Evolutionary conservation across 2,329 filamentous ascomycete genomes (phyloP).

Genomic region (Sarocladium brachiariae): DNA sequence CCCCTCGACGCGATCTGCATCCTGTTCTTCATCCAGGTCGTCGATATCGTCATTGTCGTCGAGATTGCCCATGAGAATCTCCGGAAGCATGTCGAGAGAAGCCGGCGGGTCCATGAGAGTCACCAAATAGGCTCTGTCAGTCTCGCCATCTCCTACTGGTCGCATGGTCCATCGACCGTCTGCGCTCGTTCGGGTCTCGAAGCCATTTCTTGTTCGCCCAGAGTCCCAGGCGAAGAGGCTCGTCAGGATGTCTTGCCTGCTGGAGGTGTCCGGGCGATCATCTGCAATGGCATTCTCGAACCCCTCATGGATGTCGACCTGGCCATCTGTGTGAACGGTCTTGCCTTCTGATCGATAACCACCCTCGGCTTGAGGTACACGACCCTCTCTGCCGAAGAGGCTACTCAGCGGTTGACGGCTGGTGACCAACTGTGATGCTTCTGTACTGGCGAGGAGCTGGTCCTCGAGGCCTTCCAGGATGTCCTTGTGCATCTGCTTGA

Average conservation of each 20-base stretch:
- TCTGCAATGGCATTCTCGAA: slow-evolving; percentile 50
- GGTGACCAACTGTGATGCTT: slow-evolving; percentile 69
- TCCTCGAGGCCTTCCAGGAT: slow-evolving; percentile 73
- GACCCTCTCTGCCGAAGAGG: slow-evolving; percentile 65
- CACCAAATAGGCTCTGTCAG: slow-evolving; percentile 34
- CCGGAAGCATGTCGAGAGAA: slow-evolving; percentile 35
- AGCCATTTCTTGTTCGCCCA: slow-evolving; percentile 21
- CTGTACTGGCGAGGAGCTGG: slow-evolving; percentile 66
- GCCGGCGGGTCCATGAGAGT: slow-evolving; percentile 40
- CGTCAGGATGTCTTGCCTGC: slow-evolving; percentile 54
- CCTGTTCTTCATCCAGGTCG: slow-evolving; percentile 21
- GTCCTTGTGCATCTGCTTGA: slow-evolving; percentile 82
- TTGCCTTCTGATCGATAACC: slow-evolving; percentile 58
- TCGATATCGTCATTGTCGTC: slow-evolving; percentile 21
- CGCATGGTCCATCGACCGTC: slow-evolving; percentile 4
- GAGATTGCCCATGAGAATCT: slow-evolving; percentile 28
- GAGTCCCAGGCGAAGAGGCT: slow-evolving; percentile 38
- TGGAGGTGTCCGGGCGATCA: slow-evolving; percentile 52
- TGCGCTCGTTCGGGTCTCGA: slow-evolving; percentile 15
- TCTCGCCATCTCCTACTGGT: neutral
- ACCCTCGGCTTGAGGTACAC: slow-evolving; percentile 56
- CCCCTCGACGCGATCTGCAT: slow-evolving; percentile 18
- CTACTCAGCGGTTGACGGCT: slow-evolving; percentile 70
- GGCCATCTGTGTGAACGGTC: slow-evolving; percentile 52
- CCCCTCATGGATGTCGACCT: slow-evolving; percentile 56